Percentiles rank a stretch among this genome's conserved stretches.
Evolutionary conservation across 129 eudicot genomes (phyloP).

Genomic region (Deinandra increscens): DNA sequence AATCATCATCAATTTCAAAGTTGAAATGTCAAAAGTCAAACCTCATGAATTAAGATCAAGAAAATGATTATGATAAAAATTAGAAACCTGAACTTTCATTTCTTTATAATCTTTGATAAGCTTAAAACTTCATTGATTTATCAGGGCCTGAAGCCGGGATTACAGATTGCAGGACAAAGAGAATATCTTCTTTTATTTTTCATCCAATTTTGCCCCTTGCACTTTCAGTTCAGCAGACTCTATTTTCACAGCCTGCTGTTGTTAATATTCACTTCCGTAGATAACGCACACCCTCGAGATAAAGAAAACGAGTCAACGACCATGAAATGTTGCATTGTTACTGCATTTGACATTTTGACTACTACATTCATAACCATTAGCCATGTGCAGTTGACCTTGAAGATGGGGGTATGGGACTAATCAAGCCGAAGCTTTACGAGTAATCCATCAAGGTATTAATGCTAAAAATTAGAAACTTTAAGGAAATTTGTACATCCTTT

Average conservation of each 20-base stretch:
- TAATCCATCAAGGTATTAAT: no score
- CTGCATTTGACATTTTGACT: constrained; percentile 10
- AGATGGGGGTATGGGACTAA: no score
- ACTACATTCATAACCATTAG: constrained; percentile 7
- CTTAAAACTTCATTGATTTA: constrained; percentile 9
- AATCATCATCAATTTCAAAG: no score
- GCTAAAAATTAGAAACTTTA: no score
- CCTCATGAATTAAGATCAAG: no score
- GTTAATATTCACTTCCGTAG: constrained; percentile 93
- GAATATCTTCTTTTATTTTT: constrained; percentile 81
- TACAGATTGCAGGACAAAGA: constrained; percentile 70
- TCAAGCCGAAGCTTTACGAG: no score
- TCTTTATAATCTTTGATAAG: not conserved
- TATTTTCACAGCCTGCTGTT: constrained; percentile 75
- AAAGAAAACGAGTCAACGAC: not conserved
- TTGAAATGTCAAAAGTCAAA: not conserved
- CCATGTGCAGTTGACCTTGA: no score
- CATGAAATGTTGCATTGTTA: constrained; percentile 19
- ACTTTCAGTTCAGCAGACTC: constrained; percentile 85
- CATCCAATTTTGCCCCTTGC: constrained; percentile 91
- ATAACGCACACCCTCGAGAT: constrained; percentile 23
- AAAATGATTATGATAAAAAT: not conserved
- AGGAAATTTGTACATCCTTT: no score
- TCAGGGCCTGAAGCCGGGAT: constrained; percentile 89
- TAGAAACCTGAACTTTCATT: not conserved